Percentiles rank a stretch among this genome's conserved stretches.
These are phyloP conservation scores for Coffea canephora DNA, from an alignment of 257 asterid genomes.

Conservation along the genomic window DNA sequence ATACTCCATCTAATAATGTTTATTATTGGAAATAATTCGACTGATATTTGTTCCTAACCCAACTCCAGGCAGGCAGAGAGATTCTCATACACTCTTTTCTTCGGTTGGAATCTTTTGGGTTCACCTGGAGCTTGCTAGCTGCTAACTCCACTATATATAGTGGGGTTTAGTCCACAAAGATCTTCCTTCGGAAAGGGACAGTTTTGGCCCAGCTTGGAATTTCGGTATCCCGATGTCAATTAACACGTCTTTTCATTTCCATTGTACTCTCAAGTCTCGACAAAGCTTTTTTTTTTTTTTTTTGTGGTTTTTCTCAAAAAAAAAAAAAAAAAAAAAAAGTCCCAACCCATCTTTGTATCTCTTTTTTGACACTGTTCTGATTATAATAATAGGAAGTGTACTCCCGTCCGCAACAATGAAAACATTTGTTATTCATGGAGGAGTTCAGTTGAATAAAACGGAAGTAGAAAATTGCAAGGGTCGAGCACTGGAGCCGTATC, in stretches of 20 bases:
- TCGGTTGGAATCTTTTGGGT: constrained; percentile 21
- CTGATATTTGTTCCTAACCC: no score
- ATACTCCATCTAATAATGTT: no score
- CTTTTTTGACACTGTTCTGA: neutral
- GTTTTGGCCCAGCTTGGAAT: constrained; percentile 11
- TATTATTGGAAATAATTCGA: no score
- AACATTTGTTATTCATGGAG: no score
- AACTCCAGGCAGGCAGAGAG: no score
- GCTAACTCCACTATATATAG: neutral
- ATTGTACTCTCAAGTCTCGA: neutral
- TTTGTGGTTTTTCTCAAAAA: neutral
- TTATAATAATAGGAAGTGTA: neutral
- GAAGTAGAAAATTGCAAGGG: neutral
- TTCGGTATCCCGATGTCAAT: neutral
- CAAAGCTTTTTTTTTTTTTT: neutral
- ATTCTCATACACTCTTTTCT: no score
- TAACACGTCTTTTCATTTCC: neutral
- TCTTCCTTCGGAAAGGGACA: constrained; percentile 17
- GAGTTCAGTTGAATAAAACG: neutral
- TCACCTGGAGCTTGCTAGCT: neutral
- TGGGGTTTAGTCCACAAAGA: constrained; percentile 14
- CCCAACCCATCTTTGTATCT: no score
- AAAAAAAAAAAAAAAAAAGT: no score
- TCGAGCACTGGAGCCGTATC: no score
- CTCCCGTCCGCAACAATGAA: no score